Evolutionary conservation across 2,329 filamentous ascomycete genomes (phyloP).

Genomic region (Diplodia mutila): DNA sequence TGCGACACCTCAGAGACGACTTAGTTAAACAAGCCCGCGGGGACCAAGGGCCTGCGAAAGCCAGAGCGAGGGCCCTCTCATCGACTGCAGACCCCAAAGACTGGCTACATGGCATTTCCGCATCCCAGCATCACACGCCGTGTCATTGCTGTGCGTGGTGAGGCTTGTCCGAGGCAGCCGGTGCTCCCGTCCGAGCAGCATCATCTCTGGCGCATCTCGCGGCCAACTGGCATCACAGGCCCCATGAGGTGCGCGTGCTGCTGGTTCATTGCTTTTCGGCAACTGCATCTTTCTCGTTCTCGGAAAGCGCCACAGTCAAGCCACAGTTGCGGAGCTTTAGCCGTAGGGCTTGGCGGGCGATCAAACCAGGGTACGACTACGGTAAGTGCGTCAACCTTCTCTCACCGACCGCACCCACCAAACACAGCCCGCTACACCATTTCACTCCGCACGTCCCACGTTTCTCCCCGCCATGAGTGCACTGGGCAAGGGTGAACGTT

Average conservation of each 20-base stretch:
- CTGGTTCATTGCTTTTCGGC: constrained; percentile 6
- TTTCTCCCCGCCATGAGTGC: constrained; percentile 42
- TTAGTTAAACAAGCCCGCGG: constrained; percentile 13
- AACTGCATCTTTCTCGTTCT: constrained; percentile 10
- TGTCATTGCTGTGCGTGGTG: not conserved
- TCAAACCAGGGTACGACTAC: not conserved
- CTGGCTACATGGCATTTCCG: not conserved
- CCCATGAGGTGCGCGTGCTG: constrained; percentile 3
- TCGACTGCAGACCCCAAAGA: not conserved
- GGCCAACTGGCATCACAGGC: not conserved
- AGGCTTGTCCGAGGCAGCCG: not conserved
- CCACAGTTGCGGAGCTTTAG: not conserved
- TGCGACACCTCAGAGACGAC: constrained; percentile 20
- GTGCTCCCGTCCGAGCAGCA: not conserved
- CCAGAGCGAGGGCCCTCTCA: constrained; percentile 20
- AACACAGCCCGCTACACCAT: not conserved
- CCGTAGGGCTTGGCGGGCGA: not conserved
- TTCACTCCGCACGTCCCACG: constrained; percentile 1
- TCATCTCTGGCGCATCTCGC: not conserved
- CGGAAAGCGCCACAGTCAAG: constrained; percentile 5
- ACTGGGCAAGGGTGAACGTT: constrained; percentile 60
- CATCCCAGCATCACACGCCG: not conserved
- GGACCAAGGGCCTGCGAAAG: constrained; percentile 16
- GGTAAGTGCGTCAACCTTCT: not conserved
- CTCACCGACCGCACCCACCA: not conserved